Percentiles rank a stretch among this genome's conserved stretches.
phyloP scores from a whole-genome alignment of 1,284 basidiomycete species.

The Phylloboletellus chloephorus region DNA sequence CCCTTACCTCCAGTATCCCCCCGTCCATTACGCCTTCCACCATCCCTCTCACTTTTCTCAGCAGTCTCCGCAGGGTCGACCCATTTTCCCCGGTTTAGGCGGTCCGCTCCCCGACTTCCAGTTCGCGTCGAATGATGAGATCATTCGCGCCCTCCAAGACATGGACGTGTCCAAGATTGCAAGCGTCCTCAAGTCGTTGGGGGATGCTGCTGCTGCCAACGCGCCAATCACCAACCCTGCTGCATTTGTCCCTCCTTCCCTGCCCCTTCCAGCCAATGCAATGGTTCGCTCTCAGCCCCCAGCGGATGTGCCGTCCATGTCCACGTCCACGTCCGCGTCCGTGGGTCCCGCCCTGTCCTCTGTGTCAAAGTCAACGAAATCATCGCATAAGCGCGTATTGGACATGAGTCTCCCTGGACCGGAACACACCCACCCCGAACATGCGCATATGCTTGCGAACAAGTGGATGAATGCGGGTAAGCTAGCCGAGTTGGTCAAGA shows the following conservation, averaged over 20 bases:
- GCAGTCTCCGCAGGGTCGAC: conserved; percentile 27
- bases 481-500: conserved; percentile 58
- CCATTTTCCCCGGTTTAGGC: conserved; percentile 30
- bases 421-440: conserved; percentile 37
- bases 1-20: conserved; percentile 29
- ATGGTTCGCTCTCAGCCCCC: conserved; percentile 19
- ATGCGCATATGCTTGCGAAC: conserved; percentile 53
- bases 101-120: conserved; percentile 42
- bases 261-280: conserved; percentile 21
- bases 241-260: conserved; percentile 34
- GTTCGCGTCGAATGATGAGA: conserved; percentile 63
- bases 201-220: conserved; percentile 50
- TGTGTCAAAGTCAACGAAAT: conserved; percentile 35
- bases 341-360: conserved; percentile 35
- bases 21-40: conserved; percentile 26
- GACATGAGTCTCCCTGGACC: conserved; percentile 32
- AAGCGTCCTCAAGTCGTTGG: conserved; percentile 55
- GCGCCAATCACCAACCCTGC: conserved; percentile 29
- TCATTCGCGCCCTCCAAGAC: conserved; percentile 63
- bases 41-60: conserved; percentile 30
- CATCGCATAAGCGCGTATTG: conserved; percentile 29
- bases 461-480: conserved; percentile 71
- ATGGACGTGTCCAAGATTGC: conserved; percentile 68
- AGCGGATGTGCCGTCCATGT: conserved; percentile 38
- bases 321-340: conserved; percentile 49